These are phyloP conservation scores for Tympanopsis confertula DNA, from an alignment of 2,329 filamentous ascomycete genomes.

Conservation along the genomic window DNA sequence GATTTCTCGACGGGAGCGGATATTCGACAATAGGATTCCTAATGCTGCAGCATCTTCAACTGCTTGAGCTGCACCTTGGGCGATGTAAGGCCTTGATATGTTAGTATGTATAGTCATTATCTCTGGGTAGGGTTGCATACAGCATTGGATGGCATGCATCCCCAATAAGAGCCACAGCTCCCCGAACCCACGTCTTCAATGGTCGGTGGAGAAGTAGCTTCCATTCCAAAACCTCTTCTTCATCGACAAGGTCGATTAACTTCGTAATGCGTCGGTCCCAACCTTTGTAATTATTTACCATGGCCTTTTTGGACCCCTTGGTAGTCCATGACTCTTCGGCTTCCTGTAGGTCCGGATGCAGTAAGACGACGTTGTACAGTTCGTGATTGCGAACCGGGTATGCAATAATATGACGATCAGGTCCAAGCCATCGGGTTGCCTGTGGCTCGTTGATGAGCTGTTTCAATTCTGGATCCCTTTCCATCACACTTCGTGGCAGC, in stretches of 20 bases:
- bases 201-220: conserved; percentile 50
- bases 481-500: conserved; percentile 30
- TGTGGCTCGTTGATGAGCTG: conserved; percentile 41
- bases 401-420: conserved; percentile 54
- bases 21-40: conserved; percentile 30
- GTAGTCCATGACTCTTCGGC: conserved; percentile 52
- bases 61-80: conserved; percentile 53
- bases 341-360: conserved; percentile 48
- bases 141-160: conserved; percentile 53
- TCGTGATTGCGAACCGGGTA: conserved; percentile 52
- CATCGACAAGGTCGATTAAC: conserved; percentile 49
- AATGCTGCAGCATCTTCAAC: conserved; percentile 52
- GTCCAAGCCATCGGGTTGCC: conserved; percentile 55
- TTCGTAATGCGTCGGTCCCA: conserved; percentile 50
- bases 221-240: conserved; percentile 57
- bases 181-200: conserved; percentile 47
- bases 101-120: conserved; percentile 3
- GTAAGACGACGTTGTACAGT: conserved; percentile 56
- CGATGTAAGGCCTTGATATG: conserved; percentile 36
- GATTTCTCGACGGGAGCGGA: conserved; percentile 31
- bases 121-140: conserved; percentile 1
- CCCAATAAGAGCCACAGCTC: conserved; percentile 38
- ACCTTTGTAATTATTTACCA: conserved; percentile 45
- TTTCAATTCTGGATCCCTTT: conserved; percentile 35
- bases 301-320: conserved; percentile 44